Conservation (phyloP, 257 asterid species). For the Anisodus acutangulus region DNA sequence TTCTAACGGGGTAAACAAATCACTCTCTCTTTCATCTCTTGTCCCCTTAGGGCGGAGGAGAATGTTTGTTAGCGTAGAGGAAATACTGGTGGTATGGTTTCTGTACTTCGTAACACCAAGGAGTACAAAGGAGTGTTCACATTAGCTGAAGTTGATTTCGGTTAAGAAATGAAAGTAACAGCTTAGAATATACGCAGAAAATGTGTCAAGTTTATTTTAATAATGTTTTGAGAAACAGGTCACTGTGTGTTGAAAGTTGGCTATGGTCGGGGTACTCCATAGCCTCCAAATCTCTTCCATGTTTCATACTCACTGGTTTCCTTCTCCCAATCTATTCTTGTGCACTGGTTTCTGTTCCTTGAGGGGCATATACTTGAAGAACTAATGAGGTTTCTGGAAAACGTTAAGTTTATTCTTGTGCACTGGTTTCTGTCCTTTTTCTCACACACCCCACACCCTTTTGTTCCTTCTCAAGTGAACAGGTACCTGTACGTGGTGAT, state of each 20-base stretch:
- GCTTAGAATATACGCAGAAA: background rate
- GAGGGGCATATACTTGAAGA: background rate
- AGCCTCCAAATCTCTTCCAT: background rate
- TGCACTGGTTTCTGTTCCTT: background rate
- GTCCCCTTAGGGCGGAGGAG: background rate
- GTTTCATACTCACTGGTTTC: background rate
- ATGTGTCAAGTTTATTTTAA: background rate
- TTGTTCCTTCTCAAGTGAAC: background rate
- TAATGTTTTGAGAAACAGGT: background rate
- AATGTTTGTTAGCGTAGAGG: background rate
- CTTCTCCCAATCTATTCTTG: background rate
- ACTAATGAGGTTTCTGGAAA: slow-evolving; percentile 14
- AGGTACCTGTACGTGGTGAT: background rate
- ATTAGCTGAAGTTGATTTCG: background rate
- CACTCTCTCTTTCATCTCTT: background rate
- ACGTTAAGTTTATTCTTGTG: background rate
- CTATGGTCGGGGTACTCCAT: background rate
- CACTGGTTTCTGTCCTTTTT: background rate
- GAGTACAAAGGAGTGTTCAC: background rate
- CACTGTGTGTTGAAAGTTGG: background rate
- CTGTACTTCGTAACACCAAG: background rate
- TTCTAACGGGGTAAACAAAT: background rate
- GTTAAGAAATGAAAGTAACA: background rate
- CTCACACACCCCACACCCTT: background rate
- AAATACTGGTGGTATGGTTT: background rate